phyloP scores from a whole-genome alignment of 495 filamentous ascomycete genomes.

The Talaromyces borbonicus region DNA sequence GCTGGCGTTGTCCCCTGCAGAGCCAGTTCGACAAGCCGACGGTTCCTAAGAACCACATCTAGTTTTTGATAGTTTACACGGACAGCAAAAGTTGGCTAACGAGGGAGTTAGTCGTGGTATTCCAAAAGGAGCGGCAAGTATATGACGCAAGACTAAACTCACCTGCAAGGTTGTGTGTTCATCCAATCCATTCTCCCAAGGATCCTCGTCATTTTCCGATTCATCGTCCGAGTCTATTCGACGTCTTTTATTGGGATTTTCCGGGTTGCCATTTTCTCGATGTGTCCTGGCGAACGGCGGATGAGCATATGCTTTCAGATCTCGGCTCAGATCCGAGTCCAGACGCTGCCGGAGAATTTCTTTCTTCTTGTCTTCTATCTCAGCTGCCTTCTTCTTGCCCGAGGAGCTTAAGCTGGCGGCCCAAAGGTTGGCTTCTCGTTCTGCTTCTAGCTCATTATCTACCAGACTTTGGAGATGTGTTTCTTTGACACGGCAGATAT shows the following conservation, averaged over 20 bases:
- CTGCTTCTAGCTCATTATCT: conserved; percentile 41
- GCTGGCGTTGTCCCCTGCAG: conserved; percentile 38
- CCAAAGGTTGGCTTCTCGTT: conserved; percentile 22
- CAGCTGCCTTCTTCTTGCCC: conserved; percentile 49
- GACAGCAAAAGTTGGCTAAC: conserved; percentile 57
- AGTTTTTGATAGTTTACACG: conserved; percentile 82
- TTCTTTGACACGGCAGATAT: conserved; percentile 37
- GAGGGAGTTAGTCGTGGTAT: no score
- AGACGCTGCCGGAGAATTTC: conserved; percentile 23
- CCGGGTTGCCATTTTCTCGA: conserved; percentile 12
- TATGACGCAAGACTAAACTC: no score
- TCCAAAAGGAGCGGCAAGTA: no score
- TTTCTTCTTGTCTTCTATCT: conserved; percentile 33
- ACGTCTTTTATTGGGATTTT: conserved; percentile 11
- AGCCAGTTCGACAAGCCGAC: conserved; percentile 56
- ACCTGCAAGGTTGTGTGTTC: conserved; percentile 28
- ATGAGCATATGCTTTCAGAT: conserved; percentile 26
- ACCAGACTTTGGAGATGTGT: conserved; percentile 41
- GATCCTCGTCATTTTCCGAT: conserved; percentile 33
- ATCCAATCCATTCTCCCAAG: conserved; percentile 17
- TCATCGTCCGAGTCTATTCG: conserved; percentile 24
- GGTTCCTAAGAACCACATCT: conserved; percentile 68
- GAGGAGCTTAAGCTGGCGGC: conserved; percentile 28
- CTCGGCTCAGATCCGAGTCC: conserved; percentile 24
- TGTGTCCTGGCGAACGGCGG: conserved; percentile 30